Conservation (phyloP, 2,329 filamentous ascomycete genomes). For the Elsinoe necatrix region DNA sequence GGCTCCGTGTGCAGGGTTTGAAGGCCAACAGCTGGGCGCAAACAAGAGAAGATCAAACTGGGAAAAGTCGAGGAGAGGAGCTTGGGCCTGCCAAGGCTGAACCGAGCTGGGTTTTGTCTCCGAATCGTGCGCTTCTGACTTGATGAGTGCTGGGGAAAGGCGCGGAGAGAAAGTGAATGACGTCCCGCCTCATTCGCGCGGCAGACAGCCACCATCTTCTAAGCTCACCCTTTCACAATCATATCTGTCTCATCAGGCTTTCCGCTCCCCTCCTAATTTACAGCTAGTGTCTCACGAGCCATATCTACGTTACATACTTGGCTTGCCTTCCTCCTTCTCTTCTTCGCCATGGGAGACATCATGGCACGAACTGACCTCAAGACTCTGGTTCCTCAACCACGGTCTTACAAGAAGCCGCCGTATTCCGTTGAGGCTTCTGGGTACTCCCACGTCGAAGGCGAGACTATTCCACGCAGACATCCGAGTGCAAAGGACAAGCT, state of each 20-base stretch:
- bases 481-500: slow-evolving; percentile 62
- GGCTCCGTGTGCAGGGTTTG: neutral
- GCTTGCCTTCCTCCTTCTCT: neutral
- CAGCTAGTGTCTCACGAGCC: slow-evolving; percentile 6
- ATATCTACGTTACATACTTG: neutral
- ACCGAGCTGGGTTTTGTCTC: neutral
- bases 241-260: slow-evolving; percentile 1
- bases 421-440: slow-evolving; percentile 67
- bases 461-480: slow-evolving; percentile 76
- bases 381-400: slow-evolving; percentile 41
- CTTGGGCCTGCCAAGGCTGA: slow-evolving; percentile 4
- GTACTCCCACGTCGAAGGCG: slow-evolving; percentile 61
- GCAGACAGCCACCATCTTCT: slow-evolving; percentile 32
- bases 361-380: slow-evolving; percentile 37
- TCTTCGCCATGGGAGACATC: slow-evolving; percentile 26
- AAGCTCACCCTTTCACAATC: neutral
- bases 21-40: slow-evolving; percentile 5
- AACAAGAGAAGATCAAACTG: neutral
- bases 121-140: neutral
- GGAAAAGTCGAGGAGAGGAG: slow-evolving; percentile 5
- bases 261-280: neutral
- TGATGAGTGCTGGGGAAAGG: neutral
- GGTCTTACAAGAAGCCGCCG: slow-evolving; percentile 54
- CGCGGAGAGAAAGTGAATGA: slow-evolving; percentile 3
- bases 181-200: neutral